A percentile compares a stretch with the other conserved stretches of the same genome.
phyloP scores from a whole-genome alignment of 768 basidiomycete species.

The Mycena metata region DNA sequence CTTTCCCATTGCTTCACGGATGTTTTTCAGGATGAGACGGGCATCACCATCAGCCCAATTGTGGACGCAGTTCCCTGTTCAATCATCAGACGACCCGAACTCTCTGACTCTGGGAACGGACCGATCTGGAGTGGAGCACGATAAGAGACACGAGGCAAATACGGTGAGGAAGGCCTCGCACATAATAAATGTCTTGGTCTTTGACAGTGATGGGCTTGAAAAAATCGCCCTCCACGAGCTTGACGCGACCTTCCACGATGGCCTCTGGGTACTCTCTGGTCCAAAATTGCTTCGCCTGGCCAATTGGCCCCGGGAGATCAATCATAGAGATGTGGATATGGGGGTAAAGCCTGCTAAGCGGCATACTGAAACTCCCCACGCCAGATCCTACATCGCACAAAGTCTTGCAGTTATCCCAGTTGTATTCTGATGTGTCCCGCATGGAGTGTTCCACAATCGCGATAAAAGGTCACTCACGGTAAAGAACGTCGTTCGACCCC shows the following conservation, averaged over 20 bases:
- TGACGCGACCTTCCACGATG: background rate
- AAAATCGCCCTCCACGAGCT: constrained; percentile 5
- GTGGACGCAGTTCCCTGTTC: too few species aligned
- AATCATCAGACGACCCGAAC: too few species aligned
- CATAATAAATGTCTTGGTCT: constrained; percentile 10
- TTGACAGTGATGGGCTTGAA: background rate
- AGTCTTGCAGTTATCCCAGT: background rate
- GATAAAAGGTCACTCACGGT: too few species aligned
- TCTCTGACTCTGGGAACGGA: background rate
- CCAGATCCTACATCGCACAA: constrained; percentile 1
- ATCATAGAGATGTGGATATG: background rate
- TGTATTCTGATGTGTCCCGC: too few species aligned
- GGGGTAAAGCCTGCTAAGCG: background rate
- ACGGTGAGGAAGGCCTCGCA: background rate
- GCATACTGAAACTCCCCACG: background rate
- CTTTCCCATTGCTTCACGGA: too few species aligned
- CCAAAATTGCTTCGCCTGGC: background rate
- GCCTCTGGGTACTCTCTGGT: background rate
- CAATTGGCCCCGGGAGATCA: background rate
- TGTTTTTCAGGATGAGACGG: too few species aligned
- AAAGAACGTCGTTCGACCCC: too few species aligned
- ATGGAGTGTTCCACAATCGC: too few species aligned
- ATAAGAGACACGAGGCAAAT: background rate
- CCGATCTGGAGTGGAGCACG: background rate
- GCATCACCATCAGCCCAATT: too few species aligned